Percentiles rank a stretch among this genome's conserved stretches.
Conservation (phyloP, 176 grass and related monocot species). For the Oryza officinalis region DNA sequence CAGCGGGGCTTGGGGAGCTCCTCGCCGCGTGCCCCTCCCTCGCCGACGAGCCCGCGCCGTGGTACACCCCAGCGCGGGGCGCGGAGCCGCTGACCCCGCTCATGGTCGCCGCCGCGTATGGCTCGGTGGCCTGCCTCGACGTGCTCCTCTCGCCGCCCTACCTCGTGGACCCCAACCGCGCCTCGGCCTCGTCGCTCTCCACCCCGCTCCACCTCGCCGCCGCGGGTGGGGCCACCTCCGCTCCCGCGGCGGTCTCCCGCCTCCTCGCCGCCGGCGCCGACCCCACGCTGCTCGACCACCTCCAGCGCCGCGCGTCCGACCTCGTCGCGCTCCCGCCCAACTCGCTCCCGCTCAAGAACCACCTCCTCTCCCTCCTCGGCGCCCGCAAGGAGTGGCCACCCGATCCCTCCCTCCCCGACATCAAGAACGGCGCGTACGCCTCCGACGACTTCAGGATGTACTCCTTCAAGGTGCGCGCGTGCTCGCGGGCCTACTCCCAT, state of each 20-base stretch:
- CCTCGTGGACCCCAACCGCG: slow-evolving; percentile 53
- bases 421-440: slow-evolving; percentile 78
- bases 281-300: slow-evolving; percentile 43
- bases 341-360: slow-evolving; percentile 40
- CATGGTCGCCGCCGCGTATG: slow-evolving; percentile 72
- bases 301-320: slow-evolving; percentile 56
- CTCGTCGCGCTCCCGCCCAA: slow-evolving; percentile 39
- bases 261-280: slow-evolving; percentile 64
- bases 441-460: slow-evolving; percentile 87
- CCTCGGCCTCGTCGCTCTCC: slow-evolving; percentile 39
- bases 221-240: slow-evolving; percentile 40
- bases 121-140: slow-evolving; percentile 49
- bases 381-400: slow-evolving; percentile 74
- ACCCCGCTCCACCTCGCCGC: slow-evolving; percentile 68
- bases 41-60: slow-evolving; percentile 53
- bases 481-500: slow-evolving; percentile 79
- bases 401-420: slow-evolving; percentile 74
- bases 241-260: slow-evolving; percentile 38
- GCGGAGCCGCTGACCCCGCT: slow-evolving; percentile 58
- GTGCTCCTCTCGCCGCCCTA: slow-evolving; percentile 47
- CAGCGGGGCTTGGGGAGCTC: slow-evolving; percentile 22
- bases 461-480: slow-evolving; percentile 78
- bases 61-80: slow-evolving; percentile 55
- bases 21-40: slow-evolving; percentile 40
- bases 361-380: slow-evolving; percentile 51